phyloP scores from a whole-genome alignment of 345 rosid genomes.

The Cardiospermum halicacabum region DNA sequence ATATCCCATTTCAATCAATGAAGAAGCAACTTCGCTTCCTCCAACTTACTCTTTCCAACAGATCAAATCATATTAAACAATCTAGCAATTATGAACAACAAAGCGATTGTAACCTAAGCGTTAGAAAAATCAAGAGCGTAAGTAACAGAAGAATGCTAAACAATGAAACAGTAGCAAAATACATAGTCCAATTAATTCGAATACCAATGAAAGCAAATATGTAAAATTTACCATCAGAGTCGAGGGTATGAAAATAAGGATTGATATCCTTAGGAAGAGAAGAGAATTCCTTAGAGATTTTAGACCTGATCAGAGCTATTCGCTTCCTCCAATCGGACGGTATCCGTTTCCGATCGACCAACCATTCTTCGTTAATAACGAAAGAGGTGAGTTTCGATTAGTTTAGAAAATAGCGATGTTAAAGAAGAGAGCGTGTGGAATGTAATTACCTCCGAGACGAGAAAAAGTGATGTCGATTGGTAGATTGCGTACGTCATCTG shows the following conservation, averaged over 20 bases:
- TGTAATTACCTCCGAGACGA: slow-evolving; percentile 80
- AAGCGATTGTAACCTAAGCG: too few relatives aligned
- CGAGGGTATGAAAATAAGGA: slow-evolving; percentile 75
- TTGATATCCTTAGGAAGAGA: slow-evolving; percentile 72
- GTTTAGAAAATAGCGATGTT: neutral
- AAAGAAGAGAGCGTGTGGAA: neutral
- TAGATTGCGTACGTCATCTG: slow-evolving; percentile 75
- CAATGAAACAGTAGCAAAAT: too few relatives aligned
- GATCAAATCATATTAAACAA: too few relatives aligned
- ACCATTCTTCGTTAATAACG: slow-evolving; percentile 58
- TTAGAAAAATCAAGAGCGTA: too few relatives aligned
- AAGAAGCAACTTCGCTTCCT: too few relatives aligned
- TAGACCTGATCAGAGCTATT: slow-evolving; percentile 60
- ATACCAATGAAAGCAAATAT: too few relatives aligned
- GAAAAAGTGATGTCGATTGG: slow-evolving; percentile 94
- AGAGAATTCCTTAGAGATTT: slow-evolving; percentile 65
- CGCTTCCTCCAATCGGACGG: slow-evolving; percentile 93
- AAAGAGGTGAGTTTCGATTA: neutral
- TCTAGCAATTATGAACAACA: too few relatives aligned
- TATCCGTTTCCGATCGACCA: slow-evolving; percentile 92
- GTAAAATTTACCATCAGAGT: slow-evolving; percentile 55
- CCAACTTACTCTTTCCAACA: too few relatives aligned
- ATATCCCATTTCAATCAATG: too few relatives aligned
- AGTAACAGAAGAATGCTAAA: too few relatives aligned
- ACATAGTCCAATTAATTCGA: too few relatives aligned